Percentiles rank a stretch among this genome's conserved stretches.
phyloP scores from a whole-genome alignment of 176 grass and related monocot species.

The Coix lacrymajobi region DNA sequence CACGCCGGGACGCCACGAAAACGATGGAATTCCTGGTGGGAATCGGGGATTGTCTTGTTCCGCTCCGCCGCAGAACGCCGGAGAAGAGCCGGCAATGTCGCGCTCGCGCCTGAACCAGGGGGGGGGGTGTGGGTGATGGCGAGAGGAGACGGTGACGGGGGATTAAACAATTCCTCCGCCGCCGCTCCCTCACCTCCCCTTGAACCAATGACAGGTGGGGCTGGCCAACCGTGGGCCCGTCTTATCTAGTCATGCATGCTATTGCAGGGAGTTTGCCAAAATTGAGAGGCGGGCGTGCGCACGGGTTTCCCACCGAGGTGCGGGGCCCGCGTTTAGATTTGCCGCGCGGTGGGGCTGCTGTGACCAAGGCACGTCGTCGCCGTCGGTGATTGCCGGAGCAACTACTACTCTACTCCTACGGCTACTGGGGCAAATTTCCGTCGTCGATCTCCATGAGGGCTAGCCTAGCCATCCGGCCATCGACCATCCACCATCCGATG shows the following conservation, averaged over 20 bases:
- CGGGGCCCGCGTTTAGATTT: not conserved
- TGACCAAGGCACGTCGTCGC: too few relatives aligned
- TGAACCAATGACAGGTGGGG: slow-evolving; percentile 17
- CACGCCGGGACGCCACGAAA: not conserved
- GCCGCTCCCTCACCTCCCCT: not conserved
- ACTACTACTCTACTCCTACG: too few relatives aligned
- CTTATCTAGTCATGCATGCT: slow-evolving; percentile 28
- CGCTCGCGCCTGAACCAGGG: not conserved
- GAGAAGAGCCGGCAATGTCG: slow-evolving; percentile 17
- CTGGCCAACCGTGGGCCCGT: not conserved
- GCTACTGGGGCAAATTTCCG: too few relatives aligned
- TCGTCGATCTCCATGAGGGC: too few relatives aligned
- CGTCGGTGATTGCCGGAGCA: too few relatives aligned
- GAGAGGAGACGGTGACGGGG: slow-evolving; percentile 6
- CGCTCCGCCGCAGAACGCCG: slow-evolving; percentile 8
- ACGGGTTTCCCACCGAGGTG: not conserved
- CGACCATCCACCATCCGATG: too few relatives aligned
- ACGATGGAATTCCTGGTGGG: not conserved
- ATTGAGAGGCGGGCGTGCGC: slow-evolving; percentile 22
- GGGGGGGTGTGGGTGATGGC: not conserved
- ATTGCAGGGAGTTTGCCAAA: slow-evolving; percentile 12
- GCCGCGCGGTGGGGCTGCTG: too few relatives aligned
- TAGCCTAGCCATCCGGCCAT: too few relatives aligned
- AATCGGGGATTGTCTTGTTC: not conserved
- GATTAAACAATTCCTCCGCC: not conserved